Evolutionary conservation across 768 basidiomycete genomes (phyloP), one percentile per base, ranked within the genome.

Genomic region (Porphyrellus cyaneotinctus): DNA sequence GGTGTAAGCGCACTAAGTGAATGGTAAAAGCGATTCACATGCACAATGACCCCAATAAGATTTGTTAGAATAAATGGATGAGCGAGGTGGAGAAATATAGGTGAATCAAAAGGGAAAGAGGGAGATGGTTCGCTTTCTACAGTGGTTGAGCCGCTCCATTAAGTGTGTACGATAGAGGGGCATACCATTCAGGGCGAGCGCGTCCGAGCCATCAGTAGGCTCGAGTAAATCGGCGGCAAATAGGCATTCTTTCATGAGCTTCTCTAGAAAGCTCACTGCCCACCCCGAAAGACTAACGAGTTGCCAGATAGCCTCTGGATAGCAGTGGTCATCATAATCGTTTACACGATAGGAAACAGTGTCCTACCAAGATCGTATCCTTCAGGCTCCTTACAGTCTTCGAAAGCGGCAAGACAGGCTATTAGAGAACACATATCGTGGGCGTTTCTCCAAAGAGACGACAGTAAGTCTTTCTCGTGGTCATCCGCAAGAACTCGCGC

Each of bases 301-400:
- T 56, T 86, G 83, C 89, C 89, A 91, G 24, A 82, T 76, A 32
- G 84, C 80, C 48, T 82, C 88, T 91, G 24, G 22, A 51, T 26
- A 52, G 48, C 26, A 37, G 37, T 11, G 8, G 26, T 60, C 46
- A 53, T 38, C 17, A 31, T 5, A 43, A 61, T 54, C 51, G 42
- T 26, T 38, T 24, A 18, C 22, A 6, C 6, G 41, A 31, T 28
- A 31, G 18, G 18, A 49, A 36, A n/a, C 8, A 36, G 11, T 2
- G 18, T 38, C 60, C 35, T 47, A 88, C 88, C 80, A 4, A 87
- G 71, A 59, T 88, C 85, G 59, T 86, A 86, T 18, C 66, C 72
- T 51, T 79, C 78, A 3, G 74, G 77, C 18, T 87, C 84, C 57
- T 70, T 74, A 58, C 86, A 88, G 56, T 82, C 79, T 54, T 83